These are phyloP conservation scores for Fusarium globosum DNA, from an alignment of 2,329 filamentous ascomycete genomes.

Conservation along the genomic window DNA sequence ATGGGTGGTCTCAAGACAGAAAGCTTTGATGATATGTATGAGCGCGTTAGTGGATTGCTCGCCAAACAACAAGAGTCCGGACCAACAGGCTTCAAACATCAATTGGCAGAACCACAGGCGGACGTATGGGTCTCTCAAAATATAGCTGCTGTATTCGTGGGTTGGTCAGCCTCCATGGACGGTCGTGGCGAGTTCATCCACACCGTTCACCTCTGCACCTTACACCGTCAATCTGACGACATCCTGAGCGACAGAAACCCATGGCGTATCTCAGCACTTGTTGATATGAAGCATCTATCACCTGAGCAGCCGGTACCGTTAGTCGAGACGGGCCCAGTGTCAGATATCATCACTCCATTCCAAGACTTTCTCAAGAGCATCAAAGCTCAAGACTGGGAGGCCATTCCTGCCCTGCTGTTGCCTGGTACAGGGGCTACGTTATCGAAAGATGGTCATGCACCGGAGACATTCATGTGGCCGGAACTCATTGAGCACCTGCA, in stretches of 20 bases:
- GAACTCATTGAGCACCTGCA: neutral
- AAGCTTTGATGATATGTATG: neutral
- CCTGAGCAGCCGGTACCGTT: neutral
- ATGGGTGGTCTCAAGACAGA: conserved; percentile 2
- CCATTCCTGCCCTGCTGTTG: neutral
- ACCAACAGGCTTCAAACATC: neutral
- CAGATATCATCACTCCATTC: neutral
- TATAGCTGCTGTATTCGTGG: neutral
- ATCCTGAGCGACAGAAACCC: neutral
- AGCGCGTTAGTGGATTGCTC: neutral
- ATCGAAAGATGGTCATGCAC: neutral
- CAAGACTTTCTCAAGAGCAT: neutral
- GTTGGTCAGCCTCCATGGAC: neutral
- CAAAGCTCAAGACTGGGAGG: neutral
- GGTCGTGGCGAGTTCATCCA: neutral
- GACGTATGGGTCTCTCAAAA: neutral
- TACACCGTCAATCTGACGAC: neutral
- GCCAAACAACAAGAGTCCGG: neutral
- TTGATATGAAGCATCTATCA: neutral
- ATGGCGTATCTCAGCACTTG: neutral
- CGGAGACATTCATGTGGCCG: neutral
- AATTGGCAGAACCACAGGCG: neutral
- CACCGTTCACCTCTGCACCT: neutral
- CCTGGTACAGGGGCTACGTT: neutral
- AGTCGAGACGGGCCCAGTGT: neutral